Conservation (phyloP, 2,329 filamentous ascomycete genomes). For the Calonectria naviculata region DNA sequence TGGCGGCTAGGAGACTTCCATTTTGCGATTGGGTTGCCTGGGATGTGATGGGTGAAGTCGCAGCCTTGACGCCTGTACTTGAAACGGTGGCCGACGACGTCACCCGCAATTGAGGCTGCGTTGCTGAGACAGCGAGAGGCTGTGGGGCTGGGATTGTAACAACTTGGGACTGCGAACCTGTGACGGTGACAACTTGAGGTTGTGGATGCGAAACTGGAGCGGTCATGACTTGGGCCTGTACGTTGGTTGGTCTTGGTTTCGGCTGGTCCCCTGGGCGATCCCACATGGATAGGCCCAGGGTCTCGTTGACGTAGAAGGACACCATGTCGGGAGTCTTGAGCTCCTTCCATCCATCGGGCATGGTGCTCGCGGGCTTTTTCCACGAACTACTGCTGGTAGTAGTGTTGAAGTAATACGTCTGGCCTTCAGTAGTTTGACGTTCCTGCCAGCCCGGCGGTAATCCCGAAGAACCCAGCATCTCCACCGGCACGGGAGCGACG, state of each 20-base stretch:
- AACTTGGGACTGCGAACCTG: background rate
- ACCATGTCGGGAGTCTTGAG: slow-evolving; percentile 39
- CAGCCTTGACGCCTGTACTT: background rate
- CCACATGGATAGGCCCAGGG: slow-evolving; percentile 38
- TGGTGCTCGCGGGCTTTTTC: slow-evolving; percentile 33
- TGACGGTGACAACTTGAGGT: background rate
- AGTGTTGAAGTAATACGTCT: slow-evolving; percentile 37
- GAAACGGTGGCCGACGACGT: background rate
- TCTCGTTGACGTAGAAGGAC: slow-evolving; percentile 41
- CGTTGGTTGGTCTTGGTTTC: slow-evolving; percentile 2
- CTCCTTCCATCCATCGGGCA: slow-evolving; percentile 41
- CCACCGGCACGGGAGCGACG: slow-evolving; percentile 33
- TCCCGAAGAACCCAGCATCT: slow-evolving; percentile 10
- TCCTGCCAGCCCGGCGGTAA: slow-evolving; percentile 40
- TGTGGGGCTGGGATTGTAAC: background rate
- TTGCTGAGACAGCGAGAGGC: too few relatives aligned
- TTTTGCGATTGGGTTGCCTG: background rate
- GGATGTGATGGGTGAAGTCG: background rate
- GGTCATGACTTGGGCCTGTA: background rate
- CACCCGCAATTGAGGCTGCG: background rate
- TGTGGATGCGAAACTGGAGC: too few relatives aligned
- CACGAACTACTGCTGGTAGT: slow-evolving; percentile 34
- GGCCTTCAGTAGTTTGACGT: slow-evolving; percentile 36
- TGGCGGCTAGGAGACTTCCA: slow-evolving; percentile 24
- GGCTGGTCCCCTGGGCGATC: slow-evolving; percentile 43